Evolutionary conservation across 2,329 filamentous ascomycete species (phyloP).

Genomic region (Phaeoacremonium minimum): DNA sequence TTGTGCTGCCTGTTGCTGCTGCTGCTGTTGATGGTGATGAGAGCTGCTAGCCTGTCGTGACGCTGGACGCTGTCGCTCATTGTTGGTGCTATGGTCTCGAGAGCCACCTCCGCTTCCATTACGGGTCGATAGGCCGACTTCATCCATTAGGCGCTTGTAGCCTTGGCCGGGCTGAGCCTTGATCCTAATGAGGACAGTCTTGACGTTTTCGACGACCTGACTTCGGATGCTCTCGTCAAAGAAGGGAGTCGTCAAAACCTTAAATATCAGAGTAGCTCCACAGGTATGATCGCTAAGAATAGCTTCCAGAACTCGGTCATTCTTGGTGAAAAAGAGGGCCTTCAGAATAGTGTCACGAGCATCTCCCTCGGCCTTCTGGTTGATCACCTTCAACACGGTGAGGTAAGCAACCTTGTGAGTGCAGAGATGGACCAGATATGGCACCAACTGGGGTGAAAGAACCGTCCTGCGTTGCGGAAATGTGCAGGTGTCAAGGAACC

Average conservation of each 20-base stretch:
- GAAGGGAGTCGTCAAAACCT: constrained; percentile 95
- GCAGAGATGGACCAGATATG: constrained; percentile 90
- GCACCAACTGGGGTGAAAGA: constrained; percentile 84
- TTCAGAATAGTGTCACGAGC: constrained; percentile 86
- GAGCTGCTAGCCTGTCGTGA: constrained; percentile 49
- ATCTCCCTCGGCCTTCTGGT: constrained; percentile 91
- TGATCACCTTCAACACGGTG: constrained; percentile 96
- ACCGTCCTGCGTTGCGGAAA: constrained; percentile 90
- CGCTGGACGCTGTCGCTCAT: constrained; percentile 50
- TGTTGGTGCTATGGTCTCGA: constrained; percentile 39
- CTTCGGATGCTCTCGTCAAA: constrained; percentile 86
- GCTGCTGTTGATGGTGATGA: constrained; percentile 30
- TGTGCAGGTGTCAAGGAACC: constrained; percentile 97
- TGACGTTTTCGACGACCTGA: constrained; percentile 88
- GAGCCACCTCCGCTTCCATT: constrained; percentile 37
- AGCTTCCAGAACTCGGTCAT: constrained; percentile 81
- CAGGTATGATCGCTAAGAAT: constrained; percentile 90
- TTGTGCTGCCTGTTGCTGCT: constrained; percentile 12
- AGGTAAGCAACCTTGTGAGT: constrained; percentile 98
- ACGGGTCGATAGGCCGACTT: constrained; percentile 81
- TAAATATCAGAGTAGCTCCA: constrained; percentile 95
- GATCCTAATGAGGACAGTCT: constrained; percentile 80
- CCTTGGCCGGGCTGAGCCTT: constrained; percentile 93
- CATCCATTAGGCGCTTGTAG: constrained; percentile 98
- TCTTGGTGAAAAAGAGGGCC: constrained; percentile 86